Conservation (phyloP, 768 basidiomycete species). For the Mycena maculata region DNA sequence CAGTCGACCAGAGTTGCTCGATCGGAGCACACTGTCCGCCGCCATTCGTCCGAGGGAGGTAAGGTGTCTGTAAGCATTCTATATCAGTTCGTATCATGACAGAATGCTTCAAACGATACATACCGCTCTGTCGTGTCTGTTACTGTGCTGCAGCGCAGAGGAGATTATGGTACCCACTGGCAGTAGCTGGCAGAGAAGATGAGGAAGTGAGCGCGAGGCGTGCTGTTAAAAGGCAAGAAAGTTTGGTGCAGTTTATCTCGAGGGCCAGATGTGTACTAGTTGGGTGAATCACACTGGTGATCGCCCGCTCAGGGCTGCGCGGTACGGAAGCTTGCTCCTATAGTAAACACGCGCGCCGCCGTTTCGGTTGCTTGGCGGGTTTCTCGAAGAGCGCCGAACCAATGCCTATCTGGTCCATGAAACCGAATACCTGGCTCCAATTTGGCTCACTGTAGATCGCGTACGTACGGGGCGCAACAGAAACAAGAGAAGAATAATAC, state of each 20-base stretch:
- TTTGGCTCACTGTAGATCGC: not conserved
- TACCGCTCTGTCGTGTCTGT: too few species aligned
- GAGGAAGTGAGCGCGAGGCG: not conserved
- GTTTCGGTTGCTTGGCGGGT: not conserved
- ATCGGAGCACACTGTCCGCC: too few species aligned
- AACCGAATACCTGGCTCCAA: conserved; percentile 16
- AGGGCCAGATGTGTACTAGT: too few species aligned
- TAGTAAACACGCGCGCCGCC: conserved; percentile 7
- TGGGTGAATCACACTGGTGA: conserved; percentile 20
- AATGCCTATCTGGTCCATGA: not conserved
- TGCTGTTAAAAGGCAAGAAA: conserved; percentile 15
- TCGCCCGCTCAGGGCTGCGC: conserved; percentile 1
- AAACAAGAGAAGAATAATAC: not conserved
- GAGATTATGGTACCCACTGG: conserved; percentile 11
- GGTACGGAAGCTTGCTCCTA: conserved; percentile 12
- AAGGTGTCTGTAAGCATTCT: not conserved
- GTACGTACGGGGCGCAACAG: not conserved
- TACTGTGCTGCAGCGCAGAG: too few species aligned
- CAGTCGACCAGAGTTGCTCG: too few species aligned
- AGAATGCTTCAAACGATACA: too few species aligned
- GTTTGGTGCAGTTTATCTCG: conserved; percentile 30
- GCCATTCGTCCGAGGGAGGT: not conserved
- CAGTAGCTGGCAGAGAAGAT: not conserved
- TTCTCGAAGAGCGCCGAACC: conserved; percentile 15
- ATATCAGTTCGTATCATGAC: too few species aligned